Conservation (phyloP, 306 rosid species). For the Hippophae rhamnoides region DNA sequence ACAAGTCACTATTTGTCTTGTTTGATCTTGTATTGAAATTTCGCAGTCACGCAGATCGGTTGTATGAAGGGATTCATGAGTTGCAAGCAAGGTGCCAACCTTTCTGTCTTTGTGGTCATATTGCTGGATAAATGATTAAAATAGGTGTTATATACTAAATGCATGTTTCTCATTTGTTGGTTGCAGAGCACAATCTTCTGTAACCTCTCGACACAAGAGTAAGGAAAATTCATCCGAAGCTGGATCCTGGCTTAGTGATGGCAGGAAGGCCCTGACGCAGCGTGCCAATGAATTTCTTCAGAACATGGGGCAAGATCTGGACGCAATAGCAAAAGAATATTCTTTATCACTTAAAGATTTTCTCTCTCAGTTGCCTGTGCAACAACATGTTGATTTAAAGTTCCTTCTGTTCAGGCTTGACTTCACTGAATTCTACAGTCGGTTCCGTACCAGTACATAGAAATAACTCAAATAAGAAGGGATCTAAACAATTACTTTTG, state of each 20-base stretch:
- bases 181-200: conserved; percentile 64
- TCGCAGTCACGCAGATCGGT: conserved; percentile 72
- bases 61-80: conserved; percentile 86
- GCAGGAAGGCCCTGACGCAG: conserved; percentile 83
- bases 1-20: conserved; percentile 66
- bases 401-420: conserved; percentile 95
- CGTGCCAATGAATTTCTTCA: conserved; percentile 76
- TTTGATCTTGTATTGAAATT: conserved; percentile 86
- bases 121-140: background rate
- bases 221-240: conserved; percentile 42
- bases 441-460: conserved; percentile 44
- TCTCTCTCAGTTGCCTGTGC: conserved; percentile 88
- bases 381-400: conserved; percentile 91
- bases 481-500: conserved; percentile 23
- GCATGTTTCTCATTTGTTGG: conserved; percentile 15
- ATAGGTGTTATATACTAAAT: conserved; percentile 5
- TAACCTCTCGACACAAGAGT: conserved; percentile 48
- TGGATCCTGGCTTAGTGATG: conserved; percentile 75
- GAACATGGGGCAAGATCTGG: conserved; percentile 70
- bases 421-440: conserved; percentile 80
- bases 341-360: conserved; percentile 77
- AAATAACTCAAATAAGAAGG: conserved; percentile 17
- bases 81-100: conserved; percentile 75
- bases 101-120: background rate
- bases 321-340: conserved; percentile 68